Evolutionary conservation across 352 stramenopile species (phyloP).

Genomic region (Pythium dissotocum): DNA sequence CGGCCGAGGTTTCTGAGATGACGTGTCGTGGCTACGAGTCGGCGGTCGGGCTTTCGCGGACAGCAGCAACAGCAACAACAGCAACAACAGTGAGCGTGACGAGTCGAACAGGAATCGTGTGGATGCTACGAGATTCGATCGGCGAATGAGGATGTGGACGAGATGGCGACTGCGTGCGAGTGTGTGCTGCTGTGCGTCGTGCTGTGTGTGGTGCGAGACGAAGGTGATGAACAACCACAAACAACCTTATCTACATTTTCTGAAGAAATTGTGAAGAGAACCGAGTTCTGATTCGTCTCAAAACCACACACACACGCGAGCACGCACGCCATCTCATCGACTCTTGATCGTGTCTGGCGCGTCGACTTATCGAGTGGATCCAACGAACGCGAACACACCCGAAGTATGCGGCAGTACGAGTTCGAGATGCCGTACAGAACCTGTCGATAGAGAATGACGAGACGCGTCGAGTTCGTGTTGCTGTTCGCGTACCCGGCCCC

Average conservation of each 20-base stretch:
- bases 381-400: too few relatives aligned
- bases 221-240: slow-evolving; percentile 67
- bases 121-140: not conserved
- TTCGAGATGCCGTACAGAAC: too few relatives aligned
- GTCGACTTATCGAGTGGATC: too few relatives aligned
- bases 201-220: slow-evolving; percentile 18
- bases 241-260: slow-evolving; percentile 75
- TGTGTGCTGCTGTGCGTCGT: not conserved
- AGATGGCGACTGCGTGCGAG: not conserved
- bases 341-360: too few relatives aligned
- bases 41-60: too few relatives aligned
- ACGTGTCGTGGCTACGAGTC: too few relatives aligned
- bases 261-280: slow-evolving; percentile 48
- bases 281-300: slow-evolving; percentile 37
- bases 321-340: not conserved
- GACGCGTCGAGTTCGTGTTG: too few relatives aligned
- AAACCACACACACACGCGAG: not conserved
- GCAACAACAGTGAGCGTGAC: not conserved
- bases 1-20: too few relatives aligned
- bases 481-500: too few relatives aligned
- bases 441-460: too few relatives aligned
- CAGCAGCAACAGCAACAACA: not conserved
- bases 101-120: not conserved
- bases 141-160: not conserved
- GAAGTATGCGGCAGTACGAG: too few relatives aligned